Percentiles rank a stretch among this genome's conserved stretches.
Conservation (phyloP, 352 stramenopile genomes). For the Phytophthora tubulina region DNA sequence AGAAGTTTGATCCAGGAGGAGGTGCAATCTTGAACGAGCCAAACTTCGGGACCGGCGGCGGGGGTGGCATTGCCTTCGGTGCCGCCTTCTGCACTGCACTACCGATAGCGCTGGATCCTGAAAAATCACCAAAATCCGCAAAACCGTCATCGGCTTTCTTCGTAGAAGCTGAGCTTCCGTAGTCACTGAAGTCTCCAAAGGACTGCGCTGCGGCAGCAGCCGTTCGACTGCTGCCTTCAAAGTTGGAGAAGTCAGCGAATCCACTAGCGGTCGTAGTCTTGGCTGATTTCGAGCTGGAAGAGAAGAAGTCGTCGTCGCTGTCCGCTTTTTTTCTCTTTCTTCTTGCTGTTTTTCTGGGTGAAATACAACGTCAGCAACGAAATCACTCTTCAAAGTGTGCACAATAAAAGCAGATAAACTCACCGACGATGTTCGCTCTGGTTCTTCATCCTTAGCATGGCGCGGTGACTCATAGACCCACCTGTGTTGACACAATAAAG, state of each 20-base stretch:
- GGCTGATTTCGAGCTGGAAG: conserved; percentile 38
- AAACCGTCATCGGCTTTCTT: conserved; percentile 42
- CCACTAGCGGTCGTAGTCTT: conserved; percentile 40
- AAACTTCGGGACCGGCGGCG: conserved; percentile 46
- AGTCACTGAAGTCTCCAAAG: conserved; percentile 65
- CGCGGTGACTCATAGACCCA: conserved; percentile 86
- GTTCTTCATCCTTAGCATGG: conserved; percentile 54
- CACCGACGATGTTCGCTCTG: conserved; percentile 49
- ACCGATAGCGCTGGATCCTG: conserved; percentile 26
- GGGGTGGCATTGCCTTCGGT: conserved; percentile 40
- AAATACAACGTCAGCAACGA: background rate
- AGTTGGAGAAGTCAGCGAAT: conserved; percentile 85
- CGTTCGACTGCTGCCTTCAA: conserved; percentile 56
- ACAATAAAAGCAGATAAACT: conserved; percentile 12
- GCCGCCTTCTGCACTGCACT: conserved; percentile 37
- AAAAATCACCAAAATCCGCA: conserved; percentile 72
- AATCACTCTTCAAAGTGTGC: background rate
- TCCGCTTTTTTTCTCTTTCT: conserved; percentile 55
- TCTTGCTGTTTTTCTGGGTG: conserved; percentile 53
- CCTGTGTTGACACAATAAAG: conserved; percentile 28
- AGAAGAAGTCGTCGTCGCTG: conserved; percentile 63
- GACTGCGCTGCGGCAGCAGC: conserved; percentile 28
- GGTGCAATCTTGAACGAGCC: conserved; percentile 78
- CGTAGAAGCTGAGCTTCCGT: conserved; percentile 42
- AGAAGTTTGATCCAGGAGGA: conserved; percentile 61